These are phyloP conservation scores for Medicago truncatula DNA, from an alignment of 306 rosid genomes.

Conservation along the genomic window MtrunA17r5.0-ANR NC_053049.1:9399501-9400000, in stretches of 20 bases:
- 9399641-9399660: conserved; percentile 6
- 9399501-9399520: too few species aligned
- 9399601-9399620: background rate
- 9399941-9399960: conserved; percentile 39
- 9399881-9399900: background rate
- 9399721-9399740: conserved; percentile 13
- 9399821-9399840: background rate
- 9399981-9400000: background rate
- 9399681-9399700: background rate
- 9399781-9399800: background rate
- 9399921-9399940: conserved; percentile 25
- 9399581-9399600: background rate
- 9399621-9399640: conserved; percentile 5
- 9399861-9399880: conserved; percentile 42
- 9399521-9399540: too few species aligned
- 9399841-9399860: background rate
- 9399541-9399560: too few species aligned
- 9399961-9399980: conserved; percentile 22
- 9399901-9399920: too few species aligned
- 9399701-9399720: conserved; percentile 9
- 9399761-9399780: background rate
- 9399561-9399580: too few species aligned
- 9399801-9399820: conserved; percentile 5
- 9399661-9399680: background rate
- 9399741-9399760: background rate